Evolutionary conservation across 2,329 filamentous ascomycete species (phyloP).

Genomic region (Alternaria sp.): DNA sequence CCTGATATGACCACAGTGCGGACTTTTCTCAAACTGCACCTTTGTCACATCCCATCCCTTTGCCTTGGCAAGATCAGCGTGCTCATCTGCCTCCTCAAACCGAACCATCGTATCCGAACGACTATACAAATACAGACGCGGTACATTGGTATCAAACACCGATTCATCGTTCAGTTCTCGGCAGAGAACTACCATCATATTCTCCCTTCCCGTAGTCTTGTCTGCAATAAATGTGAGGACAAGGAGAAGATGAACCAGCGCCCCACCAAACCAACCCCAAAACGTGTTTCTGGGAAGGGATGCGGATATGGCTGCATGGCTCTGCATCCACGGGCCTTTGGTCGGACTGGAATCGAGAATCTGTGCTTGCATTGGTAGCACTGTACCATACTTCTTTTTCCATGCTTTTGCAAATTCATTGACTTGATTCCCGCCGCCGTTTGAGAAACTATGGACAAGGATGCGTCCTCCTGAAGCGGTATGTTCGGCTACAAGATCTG

Average conservation of each 20-base stretch:
- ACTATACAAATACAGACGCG: conserved; percentile 65
- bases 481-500: conserved; percentile 34
- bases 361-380: conserved; percentile 38
- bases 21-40: conserved; percentile 63
- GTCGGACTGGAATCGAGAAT: conserved; percentile 46
- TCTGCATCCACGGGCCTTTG: conserved; percentile 39
- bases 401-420: conserved; percentile 43
- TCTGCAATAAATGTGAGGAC: conserved; percentile 26
- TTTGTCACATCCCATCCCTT: conserved; percentile 59
- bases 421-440: conserved; percentile 45
- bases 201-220: conserved; percentile 24
- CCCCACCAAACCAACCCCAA: conserved; percentile 34
- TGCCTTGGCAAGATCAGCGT: conserved; percentile 56
- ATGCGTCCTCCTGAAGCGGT: conserved; percentile 29
- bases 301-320: conserved; percentile 36
- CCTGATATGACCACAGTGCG: conserved; percentile 68
- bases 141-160: conserved; percentile 43
- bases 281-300: conserved; percentile 34
- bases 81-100: conserved; percentile 62
- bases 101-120: conserved; percentile 63
- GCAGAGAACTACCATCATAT: conserved; percentile 35
- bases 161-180: conserved; percentile 37
- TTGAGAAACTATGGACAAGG: conserved; percentile 45
- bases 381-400: conserved; percentile 20
- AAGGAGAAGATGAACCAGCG: conserved; percentile 37